Evolutionary conservation across 192 early-diverging fungal genomes (phyloP), one percentile per base, ranked within the genome.

Genomic region (Backusella circina): DNA sequence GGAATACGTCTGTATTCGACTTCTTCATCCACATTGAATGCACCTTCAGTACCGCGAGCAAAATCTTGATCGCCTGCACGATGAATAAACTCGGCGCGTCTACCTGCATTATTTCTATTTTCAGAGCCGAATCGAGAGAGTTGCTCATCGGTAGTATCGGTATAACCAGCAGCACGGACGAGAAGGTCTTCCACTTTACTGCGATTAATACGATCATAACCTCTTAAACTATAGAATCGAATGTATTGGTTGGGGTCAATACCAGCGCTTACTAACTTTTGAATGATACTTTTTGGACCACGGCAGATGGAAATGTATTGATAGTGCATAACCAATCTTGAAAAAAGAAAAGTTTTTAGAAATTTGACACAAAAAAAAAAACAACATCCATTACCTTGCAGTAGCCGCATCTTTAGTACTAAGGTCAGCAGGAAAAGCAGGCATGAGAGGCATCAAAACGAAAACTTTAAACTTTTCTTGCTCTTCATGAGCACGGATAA

Each of bases 391-490:
- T 65, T 84, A 86, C 70, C 92, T 88, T 16, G 91, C 82, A 67
- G 91, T 92, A 10, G 89, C 93, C 0, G 94, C 92, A 37, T 91
- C 94, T 26, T 86, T 86, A 1, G 92, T 87, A 67, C 84, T 87
- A 35, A 97, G 85, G 74, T 96, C 95, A 54, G 92, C 95, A 54
- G 93, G 89, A 69, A 97, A 97, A 26, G 93, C 94, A 7, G 95
- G 95, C 87, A 95, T 91, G 35, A 96, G 84, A 28, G 95, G 95
- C 84, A 97, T 95, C 16, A 93, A 71, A 41, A 97, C 91, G 71
- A 95, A 90, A 21, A 93, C 91, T 28, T 88, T 86, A 87, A 96
- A 96, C 57, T 88, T 90, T 51, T 94, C 86, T 0, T 82, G 77
- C 7, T 91, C 85, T 21, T 81, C 47, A 64, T 92, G 89, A 15